Evolutionary conservation across 2,329 filamentous ascomycete species (phyloP).

Genomic region (Fulvia fulva): DNA sequence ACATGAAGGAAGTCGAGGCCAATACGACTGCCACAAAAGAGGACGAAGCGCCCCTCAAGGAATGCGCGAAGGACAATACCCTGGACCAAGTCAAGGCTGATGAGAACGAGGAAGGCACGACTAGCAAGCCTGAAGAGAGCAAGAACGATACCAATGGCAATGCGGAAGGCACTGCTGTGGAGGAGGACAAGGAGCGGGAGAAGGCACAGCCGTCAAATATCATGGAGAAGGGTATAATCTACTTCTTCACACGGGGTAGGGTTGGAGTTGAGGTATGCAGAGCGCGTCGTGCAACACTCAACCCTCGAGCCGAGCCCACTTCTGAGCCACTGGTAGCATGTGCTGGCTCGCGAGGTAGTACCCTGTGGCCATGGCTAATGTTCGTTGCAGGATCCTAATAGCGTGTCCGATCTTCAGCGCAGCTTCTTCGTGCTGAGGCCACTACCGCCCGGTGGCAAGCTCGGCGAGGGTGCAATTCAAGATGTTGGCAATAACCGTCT

Average conservation of each 20-base stretch:
- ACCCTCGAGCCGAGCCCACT: neutral
- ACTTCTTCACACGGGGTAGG: conserved; percentile 81
- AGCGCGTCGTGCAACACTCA: neutral
- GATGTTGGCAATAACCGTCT: conserved; percentile 63
- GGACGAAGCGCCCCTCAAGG: neutral
- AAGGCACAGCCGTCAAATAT: conserved; percentile 57
- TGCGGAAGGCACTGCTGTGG: conserved; percentile 38
- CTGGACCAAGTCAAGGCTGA: conserved; percentile 31
- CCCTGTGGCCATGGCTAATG: neutral
- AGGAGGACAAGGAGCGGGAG: conserved; percentile 49
- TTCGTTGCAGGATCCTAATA: conserved; percentile 52
- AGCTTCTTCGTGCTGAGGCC: conserved; percentile 78
- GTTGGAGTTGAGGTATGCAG: conserved; percentile 59
- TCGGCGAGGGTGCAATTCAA: conserved; percentile 55
- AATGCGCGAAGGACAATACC: conserved; percentile 21
- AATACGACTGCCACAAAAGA: conserved; percentile 12
- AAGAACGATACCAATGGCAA: conserved; percentile 13
- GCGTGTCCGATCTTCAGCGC: conserved; percentile 68
- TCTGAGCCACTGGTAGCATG: too few species aligned
- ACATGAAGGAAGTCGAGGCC: conserved; percentile 26
- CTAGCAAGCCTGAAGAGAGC: conserved; percentile 25
- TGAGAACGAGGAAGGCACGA: conserved; percentile 27
- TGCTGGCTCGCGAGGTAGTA: neutral
- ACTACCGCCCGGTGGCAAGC: conserved; percentile 63
- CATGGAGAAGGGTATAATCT: conserved; percentile 83